Conservation (phyloP, 2,329 filamentous ascomycete species). For the Aspergillus cejpii region DNA sequence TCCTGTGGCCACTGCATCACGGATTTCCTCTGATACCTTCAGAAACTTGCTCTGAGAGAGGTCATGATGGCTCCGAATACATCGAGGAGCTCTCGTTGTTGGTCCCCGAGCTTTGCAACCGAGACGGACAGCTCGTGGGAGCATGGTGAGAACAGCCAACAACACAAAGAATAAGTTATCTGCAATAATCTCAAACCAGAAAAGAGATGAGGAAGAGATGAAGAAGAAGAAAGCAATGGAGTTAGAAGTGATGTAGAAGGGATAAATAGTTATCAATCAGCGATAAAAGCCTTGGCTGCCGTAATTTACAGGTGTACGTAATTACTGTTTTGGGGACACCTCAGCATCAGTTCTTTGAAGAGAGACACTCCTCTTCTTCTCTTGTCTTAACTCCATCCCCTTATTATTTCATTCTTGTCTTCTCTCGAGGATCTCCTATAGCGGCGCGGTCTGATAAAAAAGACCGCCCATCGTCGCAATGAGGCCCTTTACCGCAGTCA, state of each 20-base stretch:
- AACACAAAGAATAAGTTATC: too few species aligned
- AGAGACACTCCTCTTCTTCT: background rate
- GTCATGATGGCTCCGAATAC: slow-evolving; percentile 23
- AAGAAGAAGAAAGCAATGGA: background rate
- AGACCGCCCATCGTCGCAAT: slow-evolving; percentile 31
- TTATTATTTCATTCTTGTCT: background rate
- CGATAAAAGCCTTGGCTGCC: slow-evolving; percentile 6
- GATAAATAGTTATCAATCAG: slow-evolving; percentile 1
- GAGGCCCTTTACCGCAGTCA: slow-evolving; percentile 36
- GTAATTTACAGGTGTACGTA: background rate
- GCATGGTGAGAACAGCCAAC: slow-evolving; percentile 8
- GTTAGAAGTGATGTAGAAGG: background rate
- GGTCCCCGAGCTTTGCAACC: slow-evolving; percentile 14
- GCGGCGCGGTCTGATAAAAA: slow-evolving; percentile 22
- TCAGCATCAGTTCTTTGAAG: background rate
- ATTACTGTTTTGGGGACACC: slow-evolving; percentile 1
- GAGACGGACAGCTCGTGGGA: slow-evolving; percentile 19
- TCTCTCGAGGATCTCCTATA: slow-evolving; percentile 2
- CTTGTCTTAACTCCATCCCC: background rate
- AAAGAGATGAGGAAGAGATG: background rate
- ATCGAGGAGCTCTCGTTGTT: slow-evolving; percentile 4
- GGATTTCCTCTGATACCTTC: slow-evolving; percentile 73
- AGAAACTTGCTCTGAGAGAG: slow-evolving; percentile 48
- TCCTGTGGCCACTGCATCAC: slow-evolving; percentile 64
- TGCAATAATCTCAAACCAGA: slow-evolving; percentile 1